A percentile compares a stretch with the other conserved stretches of the same genome.
phyloP scores from a whole-genome alignment of 257 asterid genomes.

The Jacaranda copaia region DNA sequence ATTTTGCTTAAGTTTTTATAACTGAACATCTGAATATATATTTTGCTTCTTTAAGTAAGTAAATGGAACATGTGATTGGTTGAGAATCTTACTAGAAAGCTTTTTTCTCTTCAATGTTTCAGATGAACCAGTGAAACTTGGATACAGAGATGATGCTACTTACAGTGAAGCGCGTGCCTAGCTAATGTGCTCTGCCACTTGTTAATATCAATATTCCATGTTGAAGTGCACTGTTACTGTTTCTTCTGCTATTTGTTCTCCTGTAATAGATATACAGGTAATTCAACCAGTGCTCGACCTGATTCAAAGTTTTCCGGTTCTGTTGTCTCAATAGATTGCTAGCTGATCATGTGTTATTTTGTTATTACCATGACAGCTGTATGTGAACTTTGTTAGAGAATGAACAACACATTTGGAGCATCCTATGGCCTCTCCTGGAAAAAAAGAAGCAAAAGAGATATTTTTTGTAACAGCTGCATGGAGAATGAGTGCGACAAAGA shows the following conservation, averaged over 20 bases:
- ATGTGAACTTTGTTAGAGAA: background rate
- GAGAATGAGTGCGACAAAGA: background rate
- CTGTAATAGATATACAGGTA: slow-evolving; percentile 16
- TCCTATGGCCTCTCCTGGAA: background rate
- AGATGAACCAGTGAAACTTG: slow-evolving; percentile 9
- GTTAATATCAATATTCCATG: background rate
- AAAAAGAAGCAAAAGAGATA: background rate
- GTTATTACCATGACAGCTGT: background rate
- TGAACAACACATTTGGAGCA: background rate
- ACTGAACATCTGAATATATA: too few species aligned
- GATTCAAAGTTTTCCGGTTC: background rate
- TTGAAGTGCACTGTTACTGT: background rate
- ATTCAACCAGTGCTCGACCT: background rate
- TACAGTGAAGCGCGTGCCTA: background rate
- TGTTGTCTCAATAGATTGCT: background rate
- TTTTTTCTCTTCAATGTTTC: slow-evolving; percentile 16
- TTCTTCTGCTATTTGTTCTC: background rate
- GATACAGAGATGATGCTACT: background rate
- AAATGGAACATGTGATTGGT: background rate
- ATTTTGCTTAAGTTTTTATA: too few species aligned
- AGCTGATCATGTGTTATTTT: slow-evolving; percentile 2
- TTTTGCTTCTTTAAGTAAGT: too few species aligned
- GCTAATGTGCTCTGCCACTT: slow-evolving; percentile 2
- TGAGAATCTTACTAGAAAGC: background rate
- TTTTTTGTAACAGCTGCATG: background rate